Conservation (phyloP, 2,329 filamentous ascomycete genomes). For the Botrytis fragariae region DNA sequence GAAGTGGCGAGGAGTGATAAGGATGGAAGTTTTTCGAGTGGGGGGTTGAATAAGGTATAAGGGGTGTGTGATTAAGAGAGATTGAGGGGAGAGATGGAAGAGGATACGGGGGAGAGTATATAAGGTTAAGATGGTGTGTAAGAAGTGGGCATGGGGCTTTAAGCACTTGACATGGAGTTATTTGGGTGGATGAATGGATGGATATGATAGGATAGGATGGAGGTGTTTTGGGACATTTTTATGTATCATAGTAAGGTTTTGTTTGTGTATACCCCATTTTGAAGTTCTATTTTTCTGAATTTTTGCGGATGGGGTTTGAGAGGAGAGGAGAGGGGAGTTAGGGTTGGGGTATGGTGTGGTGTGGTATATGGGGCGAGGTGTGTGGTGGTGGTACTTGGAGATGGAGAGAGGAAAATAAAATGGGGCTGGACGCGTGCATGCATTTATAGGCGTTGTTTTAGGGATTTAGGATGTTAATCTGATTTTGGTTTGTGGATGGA, state of each 20-base stretch:
- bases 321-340: background rate
- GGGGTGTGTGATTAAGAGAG: background rate
- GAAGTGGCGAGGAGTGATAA: background rate
- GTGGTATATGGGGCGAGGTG: background rate
- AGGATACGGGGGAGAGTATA: background rate
- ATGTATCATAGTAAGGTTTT: background rate
- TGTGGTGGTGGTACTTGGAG: background rate
- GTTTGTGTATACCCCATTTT: constrained; percentile 9
- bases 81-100: background rate
- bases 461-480: background rate
- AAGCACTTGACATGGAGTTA: background rate
- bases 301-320: background rate
- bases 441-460: background rate
- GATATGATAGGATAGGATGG: background rate
- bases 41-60: background rate
- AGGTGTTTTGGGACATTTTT: background rate
- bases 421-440: background rate
- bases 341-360: background rate
- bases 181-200: background rate
- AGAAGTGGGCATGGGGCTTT: background rate
- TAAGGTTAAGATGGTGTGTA: background rate
- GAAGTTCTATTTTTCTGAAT: background rate
- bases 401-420: background rate
- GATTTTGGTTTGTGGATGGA: too few species aligned
- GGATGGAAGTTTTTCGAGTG: background rate